Base-by-base conservation (phyloP, 192 early-diverging fungal genomes). In the Backusella morwellensis region DNA sequence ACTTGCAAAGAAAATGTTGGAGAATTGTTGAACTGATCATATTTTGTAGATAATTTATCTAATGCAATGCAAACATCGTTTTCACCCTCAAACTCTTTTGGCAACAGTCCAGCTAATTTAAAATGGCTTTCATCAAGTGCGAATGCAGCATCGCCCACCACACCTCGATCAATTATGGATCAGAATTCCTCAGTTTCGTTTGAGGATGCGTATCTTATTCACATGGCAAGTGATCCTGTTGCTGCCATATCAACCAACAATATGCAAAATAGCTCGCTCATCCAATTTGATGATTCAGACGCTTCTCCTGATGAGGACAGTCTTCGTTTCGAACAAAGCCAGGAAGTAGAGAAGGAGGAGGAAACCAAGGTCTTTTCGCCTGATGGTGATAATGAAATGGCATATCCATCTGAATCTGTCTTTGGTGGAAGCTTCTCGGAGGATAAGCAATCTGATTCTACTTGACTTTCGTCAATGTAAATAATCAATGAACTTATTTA, bases 371-470 rank as follows among this genome's bases (percentile, higher is more conserved):
- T 90, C 32, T 88, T 85, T 80, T 85, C 87, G 14, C 86, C 87
- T 17, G 89, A 88, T 79, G 89, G 87, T 15, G 89, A 90, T 72
- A 90, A 88, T 44, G 89, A 90, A 23, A 82, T 88, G 12, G 88
- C 80, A 26, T 75, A 74, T 42, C 81, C 81, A 9, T 79, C 74
- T 29, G 81, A 83, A 7, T 79, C 78, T 35, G 72, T 83, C n/a
- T 63, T 83, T 54, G 59, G 36, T 9, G 70, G 59, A 29, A 66
- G 35, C 26, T 29, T 63, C 4, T 26, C 56, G 8, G 56, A 29
- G 21, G 56, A 63, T 29, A 63, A 29, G 15, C 21, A 63, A 12
- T 63, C 56, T 29, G 56, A 63, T 63, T 63, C 56, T 63, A 63
- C 9, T 63, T 63, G 26, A 63, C 4, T 21, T 29, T 14, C 21